Conservation (phyloP, 805 yeast species). For the Ascoidea rubescens region DNA sequence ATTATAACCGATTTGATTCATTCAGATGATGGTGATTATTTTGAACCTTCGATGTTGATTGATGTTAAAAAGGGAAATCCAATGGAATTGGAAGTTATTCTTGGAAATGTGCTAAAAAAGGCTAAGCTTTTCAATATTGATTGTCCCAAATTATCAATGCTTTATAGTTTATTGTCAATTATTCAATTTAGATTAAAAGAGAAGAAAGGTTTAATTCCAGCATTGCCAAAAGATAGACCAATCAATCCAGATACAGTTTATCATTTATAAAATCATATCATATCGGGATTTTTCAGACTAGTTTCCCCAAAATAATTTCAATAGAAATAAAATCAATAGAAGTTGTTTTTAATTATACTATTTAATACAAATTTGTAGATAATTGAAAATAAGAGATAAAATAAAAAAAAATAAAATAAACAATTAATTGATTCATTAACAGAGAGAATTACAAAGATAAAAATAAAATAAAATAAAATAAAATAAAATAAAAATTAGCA, state of each 20-base stretch:
- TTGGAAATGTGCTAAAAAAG: slow-evolving; percentile 46
- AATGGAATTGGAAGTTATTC: slow-evolving; percentile 57
- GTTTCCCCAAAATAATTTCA: too few species aligned
- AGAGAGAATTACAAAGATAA: too few species aligned
- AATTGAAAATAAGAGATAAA: too few species aligned
- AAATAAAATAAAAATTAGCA: too few species aligned
- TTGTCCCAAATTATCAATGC: slow-evolving; percentile 44
- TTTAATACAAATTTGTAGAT: too few species aligned
- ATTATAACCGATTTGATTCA: slow-evolving; percentile 36
- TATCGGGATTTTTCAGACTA: too few species aligned
- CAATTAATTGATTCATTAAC: too few species aligned
- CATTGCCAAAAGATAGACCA: slow-evolving; percentile 30
- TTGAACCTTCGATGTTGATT: slow-evolving; percentile 61
- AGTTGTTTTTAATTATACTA: too few species aligned
- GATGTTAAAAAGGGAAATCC: slow-evolving; percentile 53
- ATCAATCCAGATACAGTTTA: not conserved
- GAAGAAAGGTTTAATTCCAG: slow-evolving; percentile 26
- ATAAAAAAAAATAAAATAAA: too few species aligned
- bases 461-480: too few species aligned
- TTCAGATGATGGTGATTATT: slow-evolving; percentile 44
- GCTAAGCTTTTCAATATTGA: slow-evolving; percentile 29
- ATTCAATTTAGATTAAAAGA: slow-evolving; percentile 54
- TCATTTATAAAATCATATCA: too few species aligned
- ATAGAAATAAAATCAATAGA: too few species aligned
- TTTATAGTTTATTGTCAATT: slow-evolving; percentile 47